Base-by-base conservation (phyloP, 2,329 filamentous ascomycete species). In the Dothistroma pini region DNA sequence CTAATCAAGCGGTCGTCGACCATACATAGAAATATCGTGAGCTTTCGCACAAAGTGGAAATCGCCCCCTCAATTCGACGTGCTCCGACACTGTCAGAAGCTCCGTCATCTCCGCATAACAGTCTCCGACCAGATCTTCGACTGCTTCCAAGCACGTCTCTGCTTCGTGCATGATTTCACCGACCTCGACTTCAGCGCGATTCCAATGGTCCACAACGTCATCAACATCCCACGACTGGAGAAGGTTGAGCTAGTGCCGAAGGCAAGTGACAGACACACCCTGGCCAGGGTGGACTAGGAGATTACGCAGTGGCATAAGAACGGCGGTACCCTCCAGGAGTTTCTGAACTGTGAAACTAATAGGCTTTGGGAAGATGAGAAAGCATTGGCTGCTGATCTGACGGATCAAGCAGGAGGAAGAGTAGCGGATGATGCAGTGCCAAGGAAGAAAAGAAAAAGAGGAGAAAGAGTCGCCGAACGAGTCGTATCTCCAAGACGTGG, bases 101-200 rank as follows among this genome's bases (percentile, higher is more conserved):
- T 53, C 9, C 22, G 29, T 21, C 9, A 48, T 2, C 44, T 56
- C 9, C 38, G 54, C 14, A 22, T 56, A 2, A 16, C n/a, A n/a
- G 41, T 56, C 14, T 21, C 12, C 9, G 54, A 56, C 25, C 12
- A 25, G 8, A n/a, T 49, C 41, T 56, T 56, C 22, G 54, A 56
- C 48, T 4, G 8, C 12, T 12, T 56, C 12, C 4, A 21, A 12
- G 34, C 2, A 19, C 38, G 38, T 14, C 25, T 56, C n/a, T 32
- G 38, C 22, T 48, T n/a, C 38, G 21, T 29, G 16, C n/a, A 56
- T 21, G n/a, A 14, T 11, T 38, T 48, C 38, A 44, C 2, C 7
- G 38, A 29, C 9, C n/a, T 10, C 12, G 54, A 56, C 25, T 56
- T 31, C 34, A 19, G 2, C 11, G 10, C 21, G 2, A 49, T 31